A percentile compares a stretch with the other conserved stretches of the same genome.
phyloP scores from a whole-genome alignment of 2,329 filamentous ascomycete genomes.

The Drechslera avenae region DNA sequence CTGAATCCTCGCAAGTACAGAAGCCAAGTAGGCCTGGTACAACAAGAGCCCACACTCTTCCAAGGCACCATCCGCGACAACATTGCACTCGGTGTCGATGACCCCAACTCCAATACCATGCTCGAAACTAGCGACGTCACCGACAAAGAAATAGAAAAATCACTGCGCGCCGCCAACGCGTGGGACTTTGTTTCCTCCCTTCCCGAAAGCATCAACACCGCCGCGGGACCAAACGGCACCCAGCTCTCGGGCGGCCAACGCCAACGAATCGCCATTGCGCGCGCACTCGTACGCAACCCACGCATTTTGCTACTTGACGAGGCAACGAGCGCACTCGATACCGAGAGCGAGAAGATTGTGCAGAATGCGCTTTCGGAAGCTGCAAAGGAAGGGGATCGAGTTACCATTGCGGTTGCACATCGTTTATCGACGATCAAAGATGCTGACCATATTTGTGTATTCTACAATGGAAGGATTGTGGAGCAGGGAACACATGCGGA shows the following conservation, averaged over 20 bases:
- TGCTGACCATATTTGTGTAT: slow-evolving; percentile 90
- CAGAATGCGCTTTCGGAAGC: slow-evolving; percentile 45
- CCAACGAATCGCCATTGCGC: slow-evolving; percentile 50
- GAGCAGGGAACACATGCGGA: slow-evolving; percentile 69
- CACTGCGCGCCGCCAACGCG: slow-evolving; percentile 66
- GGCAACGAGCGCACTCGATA: slow-evolving; percentile 34
- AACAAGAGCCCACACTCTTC: slow-evolving; percentile 55
- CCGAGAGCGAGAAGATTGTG: slow-evolving; percentile 47
- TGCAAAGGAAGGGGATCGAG: slow-evolving; percentile 38
- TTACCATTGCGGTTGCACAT: slow-evolving; percentile 76
- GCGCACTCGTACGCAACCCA: slow-evolving; percentile 51
- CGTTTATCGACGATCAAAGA: slow-evolving; percentile 86
- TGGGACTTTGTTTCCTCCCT: slow-evolving; percentile 24
- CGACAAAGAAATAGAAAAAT: slow-evolving; percentile 61
- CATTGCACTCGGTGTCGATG: slow-evolving; percentile 30
- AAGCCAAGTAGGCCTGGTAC: slow-evolving; percentile 70
- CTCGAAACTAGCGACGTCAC: not conserved
- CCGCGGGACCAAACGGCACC: slow-evolving; percentile 25
- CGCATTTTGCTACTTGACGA: slow-evolving; percentile 35
- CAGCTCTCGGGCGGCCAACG: slow-evolving; percentile 50
- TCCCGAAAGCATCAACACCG: slow-evolving; percentile 57
- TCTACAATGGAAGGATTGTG: slow-evolving; percentile 81
- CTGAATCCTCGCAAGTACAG: slow-evolving; percentile 56
- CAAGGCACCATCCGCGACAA: slow-evolving; percentile 56
- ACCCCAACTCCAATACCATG: not conserved